Conservation (phyloP, 2,329 filamentous ascomycete genomes). For the Shiraia bambusicola region DNA sequence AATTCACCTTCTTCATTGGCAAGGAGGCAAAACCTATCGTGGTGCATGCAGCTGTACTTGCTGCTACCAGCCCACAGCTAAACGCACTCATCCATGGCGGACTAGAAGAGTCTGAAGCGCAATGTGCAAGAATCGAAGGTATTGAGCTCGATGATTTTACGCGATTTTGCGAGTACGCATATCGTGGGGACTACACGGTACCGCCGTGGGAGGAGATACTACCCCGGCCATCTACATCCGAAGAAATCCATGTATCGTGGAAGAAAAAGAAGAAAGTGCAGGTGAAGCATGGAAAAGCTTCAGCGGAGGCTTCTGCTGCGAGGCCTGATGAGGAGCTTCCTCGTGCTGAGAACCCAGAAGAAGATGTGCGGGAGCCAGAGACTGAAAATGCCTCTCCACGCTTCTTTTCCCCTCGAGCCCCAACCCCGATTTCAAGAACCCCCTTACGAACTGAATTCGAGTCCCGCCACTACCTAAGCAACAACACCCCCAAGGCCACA, state of each 20-base stretch:
- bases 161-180: slow-evolving; percentile 27
- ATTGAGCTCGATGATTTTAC: slow-evolving; percentile 24
- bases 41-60: slow-evolving; percentile 25
- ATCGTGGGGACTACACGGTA: slow-evolving; percentile 23
- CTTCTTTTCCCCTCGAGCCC: slow-evolving; percentile 8
- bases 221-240: slow-evolving; percentile 1
- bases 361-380: neutral
- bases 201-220: slow-evolving; percentile 13
- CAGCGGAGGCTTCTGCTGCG: too few relatives aligned
- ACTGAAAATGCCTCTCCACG: too few relatives aligned
- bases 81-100: slow-evolving; percentile 22
- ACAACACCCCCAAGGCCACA: slow-evolving; percentile 11
- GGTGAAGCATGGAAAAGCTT: too few relatives aligned
- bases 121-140: slow-evolving; percentile 16
- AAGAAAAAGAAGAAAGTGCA: too few relatives aligned
- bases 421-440: slow-evolving; percentile 12
- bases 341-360: neutral
- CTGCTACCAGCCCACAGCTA: slow-evolving; percentile 15
- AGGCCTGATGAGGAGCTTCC: slow-evolving; percentile 6
- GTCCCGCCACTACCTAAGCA: slow-evolving; percentile 10
- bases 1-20: slow-evolving; percentile 28
- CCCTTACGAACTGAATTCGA: slow-evolving; percentile 3
- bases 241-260: slow-evolving; percentile 3
- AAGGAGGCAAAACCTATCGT: slow-evolving; percentile 17
- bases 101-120: slow-evolving; percentile 18